Percentiles rank a stretch among this genome's conserved stretches.
Evolutionary conservation across 140 eudicot species (phyloP).

Genomic region (Senecio squalidus): DNA sequence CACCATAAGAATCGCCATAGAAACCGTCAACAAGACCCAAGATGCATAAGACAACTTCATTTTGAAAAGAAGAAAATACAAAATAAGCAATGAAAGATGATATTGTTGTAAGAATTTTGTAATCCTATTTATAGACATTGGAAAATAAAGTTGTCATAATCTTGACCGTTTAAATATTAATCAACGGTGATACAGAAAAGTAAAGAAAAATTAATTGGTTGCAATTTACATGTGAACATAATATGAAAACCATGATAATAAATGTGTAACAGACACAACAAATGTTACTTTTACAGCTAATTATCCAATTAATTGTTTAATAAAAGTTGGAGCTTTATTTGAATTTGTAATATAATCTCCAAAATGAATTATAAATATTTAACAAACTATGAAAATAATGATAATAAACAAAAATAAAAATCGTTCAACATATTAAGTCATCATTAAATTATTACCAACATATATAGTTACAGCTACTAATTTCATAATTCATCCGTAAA

Average conservation of each 20-base stretch:
- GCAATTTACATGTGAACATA: no score
- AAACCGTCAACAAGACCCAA: background rate
- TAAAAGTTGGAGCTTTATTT: no score
- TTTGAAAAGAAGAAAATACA: background rate
- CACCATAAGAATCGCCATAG: background rate
- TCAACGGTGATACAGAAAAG: background rate
- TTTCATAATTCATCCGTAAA: no score
- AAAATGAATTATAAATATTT: no score
- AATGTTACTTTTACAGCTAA: no score
- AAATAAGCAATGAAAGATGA: background rate
- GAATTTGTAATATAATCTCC: no score
- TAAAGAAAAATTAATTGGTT: background rate
- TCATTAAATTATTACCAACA: no score
- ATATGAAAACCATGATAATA: background rate
- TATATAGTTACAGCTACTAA: no score
- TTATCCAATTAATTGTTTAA: no score
- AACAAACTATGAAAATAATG: no score
- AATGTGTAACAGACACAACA: background rate
- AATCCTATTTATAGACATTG: constrained; percentile 4
- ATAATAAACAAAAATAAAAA: no score
- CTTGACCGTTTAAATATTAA: background rate
- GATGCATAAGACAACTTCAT: background rate
- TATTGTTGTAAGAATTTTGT: background rate
- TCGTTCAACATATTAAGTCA: no score
- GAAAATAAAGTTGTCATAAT: background rate